phyloP scores from a whole-genome alignment of 305 asterid genomes.

The Fraxinus sp. region DNA sequence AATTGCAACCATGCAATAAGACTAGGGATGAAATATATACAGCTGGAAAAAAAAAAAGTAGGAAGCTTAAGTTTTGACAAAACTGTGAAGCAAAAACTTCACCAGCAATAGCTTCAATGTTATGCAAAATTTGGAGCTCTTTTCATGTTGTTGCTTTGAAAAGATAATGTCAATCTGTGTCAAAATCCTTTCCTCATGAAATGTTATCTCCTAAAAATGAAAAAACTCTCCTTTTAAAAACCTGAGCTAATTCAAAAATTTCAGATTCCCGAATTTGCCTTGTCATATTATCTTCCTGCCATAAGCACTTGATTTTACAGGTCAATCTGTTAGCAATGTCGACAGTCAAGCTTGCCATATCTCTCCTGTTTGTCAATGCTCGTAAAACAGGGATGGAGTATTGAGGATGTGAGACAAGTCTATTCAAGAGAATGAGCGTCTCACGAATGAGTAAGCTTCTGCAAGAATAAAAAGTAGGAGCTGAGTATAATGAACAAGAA shows the following conservation, averaged over 20 bases:
- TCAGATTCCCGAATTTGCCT: slow-evolving; percentile 65
- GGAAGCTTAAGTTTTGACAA: not conserved
- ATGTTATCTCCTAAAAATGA: slow-evolving; percentile 55
- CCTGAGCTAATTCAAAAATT: slow-evolving; percentile 66
- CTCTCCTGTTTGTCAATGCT: slow-evolving; percentile 61
- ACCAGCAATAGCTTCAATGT: not conserved
- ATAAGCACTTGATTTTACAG: slow-evolving; percentile 43
- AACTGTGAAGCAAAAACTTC: not conserved
- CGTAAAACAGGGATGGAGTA: slow-evolving; percentile 55
- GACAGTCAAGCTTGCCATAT: slow-evolving; percentile 55
- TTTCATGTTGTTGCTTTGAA: not conserved
- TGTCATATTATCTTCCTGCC: slow-evolving; percentile 47
- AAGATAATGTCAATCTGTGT: not conserved
- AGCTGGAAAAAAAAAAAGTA: not conserved
- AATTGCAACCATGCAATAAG: not conserved
- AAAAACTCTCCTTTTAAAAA: slow-evolving; percentile 70
- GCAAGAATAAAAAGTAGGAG: slow-evolving; percentile 21
- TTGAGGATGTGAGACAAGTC: slow-evolving; percentile 86
- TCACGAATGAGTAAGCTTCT: slow-evolving; percentile 79
- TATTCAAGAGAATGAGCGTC: slow-evolving; percentile 78
- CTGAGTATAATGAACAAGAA: not conserved
- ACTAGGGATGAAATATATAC: not conserved
- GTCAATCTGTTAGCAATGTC: slow-evolving; percentile 66
- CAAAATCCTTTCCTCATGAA: slow-evolving; percentile 30
- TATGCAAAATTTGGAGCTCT: not conserved